Conservation (phyloP, 179 eudicot genomes). For the Drosera spatulata region DNA sequence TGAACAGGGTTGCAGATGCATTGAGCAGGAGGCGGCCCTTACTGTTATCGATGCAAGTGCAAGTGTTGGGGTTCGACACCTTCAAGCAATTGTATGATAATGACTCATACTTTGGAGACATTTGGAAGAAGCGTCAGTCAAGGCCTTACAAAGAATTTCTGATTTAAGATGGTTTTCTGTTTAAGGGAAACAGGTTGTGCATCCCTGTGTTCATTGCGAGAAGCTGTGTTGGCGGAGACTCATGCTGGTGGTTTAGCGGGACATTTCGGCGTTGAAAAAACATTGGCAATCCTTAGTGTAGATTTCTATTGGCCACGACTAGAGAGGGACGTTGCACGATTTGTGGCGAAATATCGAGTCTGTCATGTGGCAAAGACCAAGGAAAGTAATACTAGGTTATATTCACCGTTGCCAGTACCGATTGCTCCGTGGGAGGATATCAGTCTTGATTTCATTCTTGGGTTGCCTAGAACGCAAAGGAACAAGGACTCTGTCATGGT, state of each 20-base stretch:
- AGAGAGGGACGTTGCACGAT: background rate
- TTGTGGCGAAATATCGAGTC: background rate
- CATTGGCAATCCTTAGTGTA: background rate
- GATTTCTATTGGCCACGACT: slow-evolving; percentile 1
- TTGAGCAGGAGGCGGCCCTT: background rate
- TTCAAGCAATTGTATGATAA: no score
- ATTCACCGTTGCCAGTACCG: background rate
- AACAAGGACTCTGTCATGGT: background rate
- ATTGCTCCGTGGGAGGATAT: background rate
- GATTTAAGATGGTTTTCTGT: no score
- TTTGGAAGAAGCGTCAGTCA: no score
- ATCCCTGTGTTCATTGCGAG: no score
- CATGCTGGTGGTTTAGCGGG: background rate
- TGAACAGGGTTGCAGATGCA: background rate
- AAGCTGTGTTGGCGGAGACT: background rate
- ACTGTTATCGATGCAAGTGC: background rate
- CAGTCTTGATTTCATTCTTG: background rate
- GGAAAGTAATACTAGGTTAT: background rate
- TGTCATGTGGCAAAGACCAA: slow-evolving; percentile 1
- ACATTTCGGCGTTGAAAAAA: slow-evolving; percentile 1
- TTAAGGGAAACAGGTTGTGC: no score
- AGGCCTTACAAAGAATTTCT: no score
- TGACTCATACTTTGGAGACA: no score
- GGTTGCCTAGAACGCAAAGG: background rate
- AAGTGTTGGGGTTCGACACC: background rate